Evolutionary conservation across 345 rosid species (phyloP).

Genomic region (Jatropha curcas): DNA sequence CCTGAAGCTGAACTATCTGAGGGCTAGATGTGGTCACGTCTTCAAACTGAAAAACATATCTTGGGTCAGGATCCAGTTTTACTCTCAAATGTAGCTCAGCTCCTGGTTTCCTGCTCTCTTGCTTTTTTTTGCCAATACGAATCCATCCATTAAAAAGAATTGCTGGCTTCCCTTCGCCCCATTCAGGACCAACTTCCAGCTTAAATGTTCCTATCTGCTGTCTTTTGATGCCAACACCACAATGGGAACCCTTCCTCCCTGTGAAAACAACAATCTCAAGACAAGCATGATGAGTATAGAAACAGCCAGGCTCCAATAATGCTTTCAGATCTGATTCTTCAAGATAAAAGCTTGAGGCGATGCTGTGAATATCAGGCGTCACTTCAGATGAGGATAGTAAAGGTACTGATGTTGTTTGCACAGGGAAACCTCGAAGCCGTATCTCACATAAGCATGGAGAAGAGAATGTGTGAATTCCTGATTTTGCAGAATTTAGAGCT

Average conservation of each 20-base stretch:
- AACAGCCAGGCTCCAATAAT: constrained; percentile 73
- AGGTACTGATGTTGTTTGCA: constrained; percentile 69
- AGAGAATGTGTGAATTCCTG: constrained; percentile 48
- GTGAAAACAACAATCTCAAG: constrained; percentile 69
- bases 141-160: constrained; percentile 89
- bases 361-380: constrained; percentile 69
- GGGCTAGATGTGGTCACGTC: constrained; percentile 80
- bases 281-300: constrained; percentile 62
- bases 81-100: constrained; percentile 89
- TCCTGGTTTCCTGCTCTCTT: constrained; percentile 55
- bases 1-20: constrained; percentile 92
- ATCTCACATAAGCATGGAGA: constrained; percentile 78
- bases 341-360: constrained; percentile 82
- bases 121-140: constrained; percentile 79
- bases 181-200: constrained; percentile 84
- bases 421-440: constrained; percentile 87
- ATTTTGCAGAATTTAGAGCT: constrained; percentile 40
- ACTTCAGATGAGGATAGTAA: constrained; percentile 70
- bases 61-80: constrained; percentile 90
- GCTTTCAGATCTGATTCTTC: constrained; percentile 88
- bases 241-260: constrained; percentile 64
- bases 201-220: constrained; percentile 82
- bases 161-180: constrained; percentile 76
- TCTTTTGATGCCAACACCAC: constrained; percentile 74
- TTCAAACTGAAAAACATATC: constrained; percentile 92